phyloP scores from a whole-genome alignment of 1,284 basidiomycete species.

The Puccinia novopanici region DNA sequence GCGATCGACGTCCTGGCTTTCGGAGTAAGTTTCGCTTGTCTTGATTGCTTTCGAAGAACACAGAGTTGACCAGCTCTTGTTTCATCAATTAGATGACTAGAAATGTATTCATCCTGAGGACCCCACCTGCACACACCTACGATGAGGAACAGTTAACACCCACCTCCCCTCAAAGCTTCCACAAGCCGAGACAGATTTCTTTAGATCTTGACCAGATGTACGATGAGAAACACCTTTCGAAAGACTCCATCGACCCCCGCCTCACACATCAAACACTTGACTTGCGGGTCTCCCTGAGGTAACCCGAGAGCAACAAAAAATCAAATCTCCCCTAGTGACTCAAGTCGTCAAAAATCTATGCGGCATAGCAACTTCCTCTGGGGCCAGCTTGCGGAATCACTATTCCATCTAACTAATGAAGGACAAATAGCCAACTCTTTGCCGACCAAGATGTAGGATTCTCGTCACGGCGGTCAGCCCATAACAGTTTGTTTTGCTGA shows the following conservation, averaged over 20 bases:
- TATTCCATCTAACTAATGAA: neutral
- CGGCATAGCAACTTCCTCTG: no score
- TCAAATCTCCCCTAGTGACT: no score
- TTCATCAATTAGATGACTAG: slow-evolving; percentile 11
- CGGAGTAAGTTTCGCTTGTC: slow-evolving; percentile 23
- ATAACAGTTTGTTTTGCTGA: neutral
- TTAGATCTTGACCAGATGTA: neutral
- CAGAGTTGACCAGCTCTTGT: neutral
- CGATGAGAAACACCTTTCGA: neutral
- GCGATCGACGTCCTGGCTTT: slow-evolving; percentile 34
- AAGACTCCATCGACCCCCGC: neutral
- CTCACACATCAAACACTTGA: neutral
- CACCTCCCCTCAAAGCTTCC: slow-evolving; percentile 19
- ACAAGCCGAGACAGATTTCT: neutral
- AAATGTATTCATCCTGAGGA: slow-evolving; percentile 37
- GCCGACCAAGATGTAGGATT: neutral
- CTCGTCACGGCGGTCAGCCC: neutral
- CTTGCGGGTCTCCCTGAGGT: neutral
- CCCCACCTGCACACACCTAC: slow-evolving; percentile 3
- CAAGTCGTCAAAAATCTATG: no score
- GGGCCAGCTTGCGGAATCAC: neutral
- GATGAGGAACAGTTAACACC: slow-evolving; percentile 17
- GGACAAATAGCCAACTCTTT: neutral
- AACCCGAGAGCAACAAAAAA: neutral
- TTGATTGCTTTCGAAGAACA: neutral